Evolutionary conservation across 768 basidiomycete genomes (phyloP).

Genomic region (Arthromyces matolae): DNA sequence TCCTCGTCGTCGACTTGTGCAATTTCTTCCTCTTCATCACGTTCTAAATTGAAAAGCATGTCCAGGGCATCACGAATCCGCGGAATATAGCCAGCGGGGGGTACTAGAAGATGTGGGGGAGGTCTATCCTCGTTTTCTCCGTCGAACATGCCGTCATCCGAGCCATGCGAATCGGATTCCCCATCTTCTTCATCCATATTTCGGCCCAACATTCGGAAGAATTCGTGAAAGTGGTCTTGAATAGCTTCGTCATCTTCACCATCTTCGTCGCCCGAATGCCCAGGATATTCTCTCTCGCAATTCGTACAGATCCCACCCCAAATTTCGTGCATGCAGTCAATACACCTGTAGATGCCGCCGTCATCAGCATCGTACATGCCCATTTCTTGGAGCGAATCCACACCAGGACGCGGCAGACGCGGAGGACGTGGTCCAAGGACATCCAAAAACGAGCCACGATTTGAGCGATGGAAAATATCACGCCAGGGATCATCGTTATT

Average conservation of each 20-base stretch:
- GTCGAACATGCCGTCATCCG: background rate
- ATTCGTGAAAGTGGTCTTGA: no score
- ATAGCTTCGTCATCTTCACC: constrained; percentile 38
- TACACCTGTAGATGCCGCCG: constrained; percentile 71
- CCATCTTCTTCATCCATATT: no score
- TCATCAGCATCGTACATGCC: constrained; percentile 75
- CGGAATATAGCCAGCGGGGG: background rate
- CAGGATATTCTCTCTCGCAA: constrained; percentile 59
- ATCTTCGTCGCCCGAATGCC: constrained; percentile 40
- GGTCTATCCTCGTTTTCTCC: constrained; percentile 6
- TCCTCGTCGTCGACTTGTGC: constrained; percentile 12
- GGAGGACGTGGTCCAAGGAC: constrained; percentile 13
- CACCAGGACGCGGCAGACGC: constrained; percentile 20
- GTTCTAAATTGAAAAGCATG: constrained; percentile 3
- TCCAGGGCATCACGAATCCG: background rate
- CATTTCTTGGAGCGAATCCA: constrained; percentile 36
- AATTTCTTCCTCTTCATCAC: constrained; percentile 13
- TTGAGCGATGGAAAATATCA: constrained; percentile 48
- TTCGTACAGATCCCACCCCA: constrained; percentile 61
- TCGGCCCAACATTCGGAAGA: no score
- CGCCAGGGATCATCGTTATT: constrained; percentile 57
- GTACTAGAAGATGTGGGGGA: no score
- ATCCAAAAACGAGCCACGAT: constrained; percentile 18
- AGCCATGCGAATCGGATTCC: constrained; percentile 3
- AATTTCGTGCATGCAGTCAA: constrained; percentile 77